phyloP scores from a whole-genome alignment of 1,284 basidiomycete genomes.

The Tetrapyrgos nigripes region DNA sequence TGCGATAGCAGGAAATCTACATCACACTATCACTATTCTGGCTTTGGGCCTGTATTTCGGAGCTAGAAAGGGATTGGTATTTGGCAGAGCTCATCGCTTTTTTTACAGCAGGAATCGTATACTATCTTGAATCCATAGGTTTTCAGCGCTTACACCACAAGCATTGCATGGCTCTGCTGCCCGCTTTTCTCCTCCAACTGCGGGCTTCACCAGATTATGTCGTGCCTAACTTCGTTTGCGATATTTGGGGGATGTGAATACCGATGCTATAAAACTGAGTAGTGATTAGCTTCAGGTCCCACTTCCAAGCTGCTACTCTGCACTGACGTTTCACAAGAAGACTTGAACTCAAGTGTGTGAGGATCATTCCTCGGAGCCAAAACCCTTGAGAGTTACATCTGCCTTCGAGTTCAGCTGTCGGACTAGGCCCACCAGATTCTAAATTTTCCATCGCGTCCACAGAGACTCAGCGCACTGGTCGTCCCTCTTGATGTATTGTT shows the following conservation, averaged over 20 bases:
- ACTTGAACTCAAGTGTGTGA: conserved; percentile 45
- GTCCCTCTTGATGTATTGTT: conserved; percentile 46
- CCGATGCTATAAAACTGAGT: conserved; percentile 44
- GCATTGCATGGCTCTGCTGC: no score
- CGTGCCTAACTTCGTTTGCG: conserved; percentile 55
- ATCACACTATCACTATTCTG: no score
- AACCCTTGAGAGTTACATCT: conserved; percentile 39
- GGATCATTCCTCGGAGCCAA: conserved; percentile 47
- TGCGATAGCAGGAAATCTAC: no score
- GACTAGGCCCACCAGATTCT: conserved; percentile 41
- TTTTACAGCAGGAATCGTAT: no score
- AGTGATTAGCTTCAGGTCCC: neutral
- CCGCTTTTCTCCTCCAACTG: no score
- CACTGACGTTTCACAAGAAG: conserved; percentile 49
- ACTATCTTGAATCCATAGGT: no score
- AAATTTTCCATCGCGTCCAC: conserved; percentile 40
- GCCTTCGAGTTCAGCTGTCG: neutral
- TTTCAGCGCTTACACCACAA: no score
- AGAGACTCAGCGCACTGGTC: conserved; percentile 36
- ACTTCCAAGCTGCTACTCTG: conserved; percentile 33
- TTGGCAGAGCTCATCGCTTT: no score
- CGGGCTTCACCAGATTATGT: no score
- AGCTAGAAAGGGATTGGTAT: no score
- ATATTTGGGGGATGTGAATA: conserved; percentile 52
- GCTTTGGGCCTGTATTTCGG: no score